phyloP scores from a whole-genome alignment of 768 basidiomycete genomes.

The Suillus clintonianus region DNA sequence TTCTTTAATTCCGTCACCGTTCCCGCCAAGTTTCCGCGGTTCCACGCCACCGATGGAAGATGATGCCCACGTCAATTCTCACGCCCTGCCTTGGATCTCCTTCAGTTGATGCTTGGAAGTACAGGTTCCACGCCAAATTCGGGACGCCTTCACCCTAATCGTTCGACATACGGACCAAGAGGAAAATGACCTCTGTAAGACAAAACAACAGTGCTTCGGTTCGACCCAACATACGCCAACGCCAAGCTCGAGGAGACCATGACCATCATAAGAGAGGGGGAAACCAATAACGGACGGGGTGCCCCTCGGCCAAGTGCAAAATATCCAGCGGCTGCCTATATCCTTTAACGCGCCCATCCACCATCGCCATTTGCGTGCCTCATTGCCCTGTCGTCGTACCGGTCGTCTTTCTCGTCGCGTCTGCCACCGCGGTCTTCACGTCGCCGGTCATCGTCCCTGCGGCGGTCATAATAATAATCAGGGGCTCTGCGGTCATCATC shows the following conservation, averaged over 20 bases:
- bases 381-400: conserved; percentile 72
- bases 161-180: conserved; percentile 36
- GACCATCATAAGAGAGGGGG: conserved; percentile 53
- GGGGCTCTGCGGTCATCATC: conserved; percentile 81
- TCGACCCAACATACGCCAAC: conserved; percentile 39
- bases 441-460: conserved; percentile 70
- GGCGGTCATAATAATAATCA: conserved; percentile 87
- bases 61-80: not conserved
- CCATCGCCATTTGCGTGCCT: conserved; percentile 79
- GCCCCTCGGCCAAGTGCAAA: conserved; percentile 31
- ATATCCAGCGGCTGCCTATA: conserved; percentile 34
- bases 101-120: not conserved
- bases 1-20: conserved; percentile 1
- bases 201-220: conserved; percentile 40
- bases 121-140: conserved; percentile 20
- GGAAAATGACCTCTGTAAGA: conserved; percentile 36
- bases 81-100: not conserved
- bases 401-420: conserved; percentile 84
- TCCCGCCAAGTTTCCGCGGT: not conserved
- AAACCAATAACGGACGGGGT: conserved; percentile 35
- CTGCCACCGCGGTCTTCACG: conserved; percentile 72
- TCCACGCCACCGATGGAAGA: not conserved
- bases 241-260: conserved; percentile 42
- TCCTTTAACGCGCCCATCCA: conserved; percentile 71
- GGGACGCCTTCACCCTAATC: conserved; percentile 33